A percentile compares a stretch with the other conserved stretches of the same genome.
Evolutionary conservation across 257 asterid genomes (phyloP).

Genomic region (Mitragyna speciosa): DNA sequence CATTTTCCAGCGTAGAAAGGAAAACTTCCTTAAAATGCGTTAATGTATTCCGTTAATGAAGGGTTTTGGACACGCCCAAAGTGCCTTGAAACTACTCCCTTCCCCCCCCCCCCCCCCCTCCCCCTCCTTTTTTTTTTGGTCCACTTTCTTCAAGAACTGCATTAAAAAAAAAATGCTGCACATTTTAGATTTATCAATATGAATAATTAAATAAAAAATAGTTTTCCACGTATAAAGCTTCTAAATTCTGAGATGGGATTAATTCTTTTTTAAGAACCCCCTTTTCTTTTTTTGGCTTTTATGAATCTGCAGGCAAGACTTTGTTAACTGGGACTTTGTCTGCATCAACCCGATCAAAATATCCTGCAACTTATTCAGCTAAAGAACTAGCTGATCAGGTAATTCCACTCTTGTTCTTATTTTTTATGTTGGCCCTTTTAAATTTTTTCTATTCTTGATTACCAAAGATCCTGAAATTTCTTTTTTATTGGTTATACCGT

Average conservation of each 20-base stretch:
- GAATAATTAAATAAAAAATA: too few species aligned
- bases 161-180: too few species aligned
- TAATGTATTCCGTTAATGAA: background rate
- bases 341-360: constrained; percentile 12
- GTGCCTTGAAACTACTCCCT: background rate
- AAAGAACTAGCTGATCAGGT: constrained; percentile 15
- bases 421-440: background rate
- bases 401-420: background rate
- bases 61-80: background rate
- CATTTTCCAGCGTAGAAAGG: background rate
- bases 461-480: background rate
- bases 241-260: background rate
- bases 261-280: background rate
- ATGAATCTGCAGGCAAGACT: background rate
- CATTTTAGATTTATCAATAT: too few species aligned
- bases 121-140: background rate
- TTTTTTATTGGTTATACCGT: background rate
- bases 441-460: background rate
- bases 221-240: background rate
- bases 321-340: background rate
- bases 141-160: background rate
- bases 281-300: too few species aligned
- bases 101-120: too few species aligned
- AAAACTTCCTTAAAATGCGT: background rate
- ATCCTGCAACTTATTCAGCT: constrained; percentile 4